A percentile compares a stretch with the other conserved stretches of the same genome.
Evolutionary conservation across 1,284 basidiomycete species (phyloP).

Genomic region (Trichosporon sp.): DNA sequence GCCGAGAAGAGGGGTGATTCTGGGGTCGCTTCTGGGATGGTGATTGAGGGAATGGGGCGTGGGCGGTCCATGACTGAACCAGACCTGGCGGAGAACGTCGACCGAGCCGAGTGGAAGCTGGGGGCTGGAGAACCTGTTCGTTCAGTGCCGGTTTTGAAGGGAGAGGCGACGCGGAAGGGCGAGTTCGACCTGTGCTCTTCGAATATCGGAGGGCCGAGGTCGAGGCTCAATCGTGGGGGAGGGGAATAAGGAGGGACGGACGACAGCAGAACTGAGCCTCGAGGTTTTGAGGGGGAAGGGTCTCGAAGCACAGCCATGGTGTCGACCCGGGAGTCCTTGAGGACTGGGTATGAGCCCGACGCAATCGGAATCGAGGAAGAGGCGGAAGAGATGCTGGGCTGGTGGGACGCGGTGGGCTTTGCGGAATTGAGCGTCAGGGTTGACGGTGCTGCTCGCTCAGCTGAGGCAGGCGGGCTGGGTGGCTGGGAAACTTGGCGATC

Average conservation of each 20-base stretch:
- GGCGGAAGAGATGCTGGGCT: background rate
- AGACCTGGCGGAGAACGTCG: background rate
- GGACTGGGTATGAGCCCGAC: background rate
- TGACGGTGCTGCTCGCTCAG: background rate
- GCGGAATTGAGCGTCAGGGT: background rate
- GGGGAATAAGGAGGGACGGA: background rate
- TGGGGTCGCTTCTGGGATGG: conserved; percentile 6
- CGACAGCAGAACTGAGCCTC: background rate
- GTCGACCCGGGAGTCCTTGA: background rate
- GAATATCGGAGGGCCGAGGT: background rate
- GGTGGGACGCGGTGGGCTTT: background rate
- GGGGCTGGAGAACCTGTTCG: background rate
- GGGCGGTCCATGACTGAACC: background rate
- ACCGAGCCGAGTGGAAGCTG: background rate
- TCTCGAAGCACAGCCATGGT: conserved; percentile 1
- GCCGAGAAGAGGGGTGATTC: conserved; percentile 12
- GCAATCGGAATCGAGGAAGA: background rate
- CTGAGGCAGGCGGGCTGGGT: background rate
- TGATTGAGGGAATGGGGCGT: conserved; percentile 10
- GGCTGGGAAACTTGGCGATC: background rate
- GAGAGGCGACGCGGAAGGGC: background rate
- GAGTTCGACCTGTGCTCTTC: background rate
- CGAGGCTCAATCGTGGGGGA: background rate
- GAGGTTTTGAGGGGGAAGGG: background rate
- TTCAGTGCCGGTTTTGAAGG: background rate